Percentiles rank a stretch among this genome's conserved stretches.
phyloP scores from a whole-genome alignment of 176 grass and related monocot species.

The Oryza coarctata region DNA sequence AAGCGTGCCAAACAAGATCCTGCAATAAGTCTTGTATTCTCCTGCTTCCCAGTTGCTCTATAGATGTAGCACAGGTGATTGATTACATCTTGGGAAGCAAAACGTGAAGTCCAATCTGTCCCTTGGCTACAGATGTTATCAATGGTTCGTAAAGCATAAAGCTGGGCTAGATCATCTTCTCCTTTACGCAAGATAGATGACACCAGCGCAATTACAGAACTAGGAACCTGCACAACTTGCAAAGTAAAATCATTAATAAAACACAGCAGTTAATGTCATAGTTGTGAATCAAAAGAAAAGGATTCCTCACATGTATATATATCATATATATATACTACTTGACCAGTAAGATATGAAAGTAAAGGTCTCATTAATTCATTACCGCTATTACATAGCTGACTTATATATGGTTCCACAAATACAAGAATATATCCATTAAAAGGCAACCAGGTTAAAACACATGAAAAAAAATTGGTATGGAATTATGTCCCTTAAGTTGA shows the following conservation, averaged over 20 bases:
- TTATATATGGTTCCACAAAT: not conserved
- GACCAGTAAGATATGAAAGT: slow-evolving; percentile 12
- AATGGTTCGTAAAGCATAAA: slow-evolving; percentile 93
- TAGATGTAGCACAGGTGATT: slow-evolving; percentile 87
- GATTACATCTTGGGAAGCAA: slow-evolving; percentile 86
- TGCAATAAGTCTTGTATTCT: slow-evolving; percentile 86
- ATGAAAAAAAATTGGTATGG: not conserved
- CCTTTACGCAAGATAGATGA: slow-evolving; percentile 94
- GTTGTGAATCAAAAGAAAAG: slow-evolving; percentile 13
- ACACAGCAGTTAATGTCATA: not conserved
- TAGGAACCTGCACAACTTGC: slow-evolving; percentile 67
- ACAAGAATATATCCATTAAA: not conserved
- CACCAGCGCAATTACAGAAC: slow-evolving; percentile 80
- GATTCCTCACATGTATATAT: not conserved
- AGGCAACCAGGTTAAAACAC: not conserved
- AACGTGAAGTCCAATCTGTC: slow-evolving; percentile 86
- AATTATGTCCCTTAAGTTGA: not conserved
- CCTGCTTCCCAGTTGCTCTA: slow-evolving; percentile 88
- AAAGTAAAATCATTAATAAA: slow-evolving; percentile 28
- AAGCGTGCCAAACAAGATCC: slow-evolving; percentile 86
- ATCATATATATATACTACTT: slow-evolving; percentile 11
- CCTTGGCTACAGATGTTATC: slow-evolving; percentile 98
- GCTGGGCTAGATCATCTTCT: slow-evolving; percentile 92
- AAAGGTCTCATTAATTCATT: not conserved
- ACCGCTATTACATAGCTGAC: not conserved